phyloP scores from a whole-genome alignment of 1,284 basidiomycete species.

The Melanopsichium pennsylvanicum region DNA sequence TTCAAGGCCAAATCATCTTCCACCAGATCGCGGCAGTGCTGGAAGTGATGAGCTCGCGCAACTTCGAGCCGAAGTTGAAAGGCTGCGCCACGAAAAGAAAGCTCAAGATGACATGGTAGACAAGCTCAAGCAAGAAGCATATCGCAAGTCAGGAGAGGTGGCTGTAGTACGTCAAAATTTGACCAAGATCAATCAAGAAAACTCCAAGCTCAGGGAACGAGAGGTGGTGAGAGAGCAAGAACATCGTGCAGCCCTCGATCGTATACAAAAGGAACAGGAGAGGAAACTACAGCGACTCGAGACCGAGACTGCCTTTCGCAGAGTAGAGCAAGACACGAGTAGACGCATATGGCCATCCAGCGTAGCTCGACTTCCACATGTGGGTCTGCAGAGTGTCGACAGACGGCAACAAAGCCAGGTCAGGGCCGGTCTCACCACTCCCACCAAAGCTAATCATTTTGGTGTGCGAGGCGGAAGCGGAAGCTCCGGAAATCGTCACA shows the following conservation, averaged over 20 bases:
- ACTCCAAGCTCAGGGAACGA: slow-evolving; percentile 41
- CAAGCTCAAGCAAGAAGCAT: slow-evolving; percentile 36
- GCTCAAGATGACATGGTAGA: slow-evolving; percentile 43
- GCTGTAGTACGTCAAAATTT: slow-evolving; percentile 53
- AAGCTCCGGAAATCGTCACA: slow-evolving; percentile 26
- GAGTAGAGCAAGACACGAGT: slow-evolving; percentile 57
- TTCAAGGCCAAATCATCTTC: neutral
- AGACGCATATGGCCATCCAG: slow-evolving; percentile 54
- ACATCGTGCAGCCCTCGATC: slow-evolving; percentile 39
- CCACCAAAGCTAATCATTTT: slow-evolving; percentile 26
- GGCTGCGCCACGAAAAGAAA: slow-evolving; percentile 30
- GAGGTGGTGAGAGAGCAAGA: slow-evolving; percentile 44
- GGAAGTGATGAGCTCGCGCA: slow-evolving; percentile 11
- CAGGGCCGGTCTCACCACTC: slow-evolving; percentile 39
- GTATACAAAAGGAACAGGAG: slow-evolving; percentile 47
- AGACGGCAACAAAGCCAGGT: slow-evolving; percentile 37
- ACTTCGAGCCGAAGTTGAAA: slow-evolving; percentile 33
- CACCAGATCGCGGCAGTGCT: neutral
- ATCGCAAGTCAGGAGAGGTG: slow-evolving; percentile 53
- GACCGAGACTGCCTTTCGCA: slow-evolving; percentile 50
- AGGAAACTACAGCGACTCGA: slow-evolving; percentile 48
- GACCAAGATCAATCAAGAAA: slow-evolving; percentile 47
- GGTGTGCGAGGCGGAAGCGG: slow-evolving; percentile 17
- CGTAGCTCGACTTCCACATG: slow-evolving; percentile 36
- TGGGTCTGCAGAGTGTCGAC: slow-evolving; percentile 20